phyloP scores from a whole-genome alignment of 345 rosid species.

The Salix purpurea region DNA sequence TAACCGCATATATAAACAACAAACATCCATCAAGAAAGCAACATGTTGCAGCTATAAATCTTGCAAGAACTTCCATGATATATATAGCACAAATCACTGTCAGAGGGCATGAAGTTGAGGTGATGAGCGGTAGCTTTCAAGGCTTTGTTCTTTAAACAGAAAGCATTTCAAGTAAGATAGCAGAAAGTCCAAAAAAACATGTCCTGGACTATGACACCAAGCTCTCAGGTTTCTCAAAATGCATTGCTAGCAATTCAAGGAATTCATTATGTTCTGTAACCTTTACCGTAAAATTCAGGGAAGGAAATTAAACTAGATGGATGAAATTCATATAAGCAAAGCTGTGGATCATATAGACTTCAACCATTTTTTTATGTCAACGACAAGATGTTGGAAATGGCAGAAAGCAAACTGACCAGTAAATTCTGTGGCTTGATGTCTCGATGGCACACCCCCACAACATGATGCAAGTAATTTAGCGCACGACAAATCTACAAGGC shows the following conservation, averaged over 20 bases:
- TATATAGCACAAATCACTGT: neutral
- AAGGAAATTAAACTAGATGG: neutral
- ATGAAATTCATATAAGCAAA: neutral
- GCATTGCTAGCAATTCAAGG: neutral
- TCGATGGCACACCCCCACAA: constrained; percentile 91
- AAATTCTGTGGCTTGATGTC: constrained; percentile 98
- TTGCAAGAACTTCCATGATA: neutral
- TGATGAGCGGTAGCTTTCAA: neutral
- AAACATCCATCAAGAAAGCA: neutral
- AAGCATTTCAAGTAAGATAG: neutral
- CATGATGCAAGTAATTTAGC: constrained; percentile 81
- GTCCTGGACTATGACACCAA: neutral
- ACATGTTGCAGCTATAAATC: neutral
- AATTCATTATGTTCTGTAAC: neutral
- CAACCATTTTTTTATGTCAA: neutral
- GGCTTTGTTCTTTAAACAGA: neutral
- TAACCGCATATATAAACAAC: neutral
- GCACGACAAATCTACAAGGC: constrained; percentile 81
- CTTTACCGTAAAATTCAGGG: neutral
- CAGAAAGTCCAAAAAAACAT: neutral
- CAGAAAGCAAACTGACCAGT: constrained; percentile 50
- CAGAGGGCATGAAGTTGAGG: neutral
- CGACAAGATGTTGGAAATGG: neutral
- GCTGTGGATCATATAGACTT: neutral
- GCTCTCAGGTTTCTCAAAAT: neutral